Percentiles rank a stretch among this genome's conserved stretches.
Conservation (phyloP, 2,329 filamentous ascomycete genomes). For the Botrytis byssoidea region DNA sequence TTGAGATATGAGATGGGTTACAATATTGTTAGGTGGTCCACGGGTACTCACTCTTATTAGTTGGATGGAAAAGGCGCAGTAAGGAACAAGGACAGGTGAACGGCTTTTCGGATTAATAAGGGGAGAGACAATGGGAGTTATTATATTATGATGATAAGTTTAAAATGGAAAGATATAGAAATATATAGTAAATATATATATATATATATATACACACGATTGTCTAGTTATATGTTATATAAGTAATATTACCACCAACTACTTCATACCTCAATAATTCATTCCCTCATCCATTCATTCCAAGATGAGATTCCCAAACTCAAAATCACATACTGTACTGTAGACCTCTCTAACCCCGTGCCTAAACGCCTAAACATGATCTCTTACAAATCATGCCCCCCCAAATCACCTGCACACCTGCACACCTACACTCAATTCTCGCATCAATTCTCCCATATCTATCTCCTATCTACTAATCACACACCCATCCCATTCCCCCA, state of each 20-base stretch:
- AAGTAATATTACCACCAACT: no score
- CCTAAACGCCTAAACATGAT: neutral
- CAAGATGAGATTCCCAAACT: neutral
- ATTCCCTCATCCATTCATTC: neutral
- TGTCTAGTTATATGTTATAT: neutral
- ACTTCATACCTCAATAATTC: no score
- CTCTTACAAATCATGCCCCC: neutral
- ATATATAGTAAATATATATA: neutral
- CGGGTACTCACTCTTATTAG: neutral
- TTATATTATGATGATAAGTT: neutral
- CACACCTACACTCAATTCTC: neutral
- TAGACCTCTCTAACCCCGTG: neutral
- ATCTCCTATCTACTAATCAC: neutral
- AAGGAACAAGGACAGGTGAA: neutral
- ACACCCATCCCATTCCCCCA: neutral
- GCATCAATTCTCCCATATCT: neutral
- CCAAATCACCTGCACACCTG: neutral
- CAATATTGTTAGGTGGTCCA: neutral
- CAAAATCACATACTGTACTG: neutral
- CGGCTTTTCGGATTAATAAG: neutral
- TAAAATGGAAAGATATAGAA: neutral
- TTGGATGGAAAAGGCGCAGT: neutral
- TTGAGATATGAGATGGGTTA: slow-evolving; percentile 14
- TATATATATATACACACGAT: neutral
- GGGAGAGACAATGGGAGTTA: neutral